phyloP scores from a whole-genome alignment of 768 basidiomycete genomes.

The Russula dissimulans region DNA sequence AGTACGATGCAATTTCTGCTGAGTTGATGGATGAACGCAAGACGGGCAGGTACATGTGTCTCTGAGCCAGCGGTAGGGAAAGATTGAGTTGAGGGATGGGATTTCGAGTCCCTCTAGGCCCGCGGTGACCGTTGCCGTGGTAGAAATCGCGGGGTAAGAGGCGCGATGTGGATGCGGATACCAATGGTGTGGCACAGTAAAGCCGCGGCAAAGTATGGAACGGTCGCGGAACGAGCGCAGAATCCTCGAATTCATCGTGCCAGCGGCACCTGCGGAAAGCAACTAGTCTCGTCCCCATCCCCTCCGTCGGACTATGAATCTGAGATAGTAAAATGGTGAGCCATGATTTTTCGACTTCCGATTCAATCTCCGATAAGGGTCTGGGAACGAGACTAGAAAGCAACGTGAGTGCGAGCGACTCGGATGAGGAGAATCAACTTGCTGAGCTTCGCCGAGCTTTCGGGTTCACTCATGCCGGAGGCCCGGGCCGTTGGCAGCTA shows the following conservation, averaged over 20 bases:
- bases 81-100: conserved; percentile 33
- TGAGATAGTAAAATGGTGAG: too few relatives aligned
- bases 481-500: too few relatives aligned
- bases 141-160: not conserved
- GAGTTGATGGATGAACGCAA: conserved; percentile 70
- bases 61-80: conserved; percentile 72
- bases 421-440: too few relatives aligned
- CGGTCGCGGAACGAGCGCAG: not conserved
- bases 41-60: conserved; percentile 69
- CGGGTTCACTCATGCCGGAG: too few relatives aligned
- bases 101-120: conserved; percentile 6
- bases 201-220: not conserved
- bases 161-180: not conserved
- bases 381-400: too few relatives aligned
- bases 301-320: too few relatives aligned
- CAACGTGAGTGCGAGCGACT: too few relatives aligned
- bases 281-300: too few relatives aligned
- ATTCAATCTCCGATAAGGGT: too few relatives aligned
- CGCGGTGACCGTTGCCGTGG: not conserved
- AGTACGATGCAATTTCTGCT: conserved; percentile 66
- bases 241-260: not conserved
- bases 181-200: not conserved
- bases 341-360: too few relatives aligned
- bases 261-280: too few relatives aligned
- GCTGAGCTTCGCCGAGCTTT: too few relatives aligned